These are phyloP conservation scores for Penicillium sp. DNA, from an alignment of 2,329 filamentous ascomycete species.

Conservation along the genomic window DNA sequence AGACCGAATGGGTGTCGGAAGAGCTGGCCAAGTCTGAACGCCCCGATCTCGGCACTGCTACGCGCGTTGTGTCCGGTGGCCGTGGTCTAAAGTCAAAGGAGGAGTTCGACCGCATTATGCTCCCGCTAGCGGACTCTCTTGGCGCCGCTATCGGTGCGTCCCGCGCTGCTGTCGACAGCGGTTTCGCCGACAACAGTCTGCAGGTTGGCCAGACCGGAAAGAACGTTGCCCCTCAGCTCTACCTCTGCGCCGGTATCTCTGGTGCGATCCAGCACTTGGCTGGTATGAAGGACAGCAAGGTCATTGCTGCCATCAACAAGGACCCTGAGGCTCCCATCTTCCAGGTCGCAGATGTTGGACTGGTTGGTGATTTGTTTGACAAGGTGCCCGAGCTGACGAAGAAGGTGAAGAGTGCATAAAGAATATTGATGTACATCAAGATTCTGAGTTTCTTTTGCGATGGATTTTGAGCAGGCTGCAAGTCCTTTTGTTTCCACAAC, in stretches of 20 bases:
- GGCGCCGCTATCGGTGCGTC: constrained; percentile 95
- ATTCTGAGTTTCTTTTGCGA: constrained; percentile 15
- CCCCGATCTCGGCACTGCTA: constrained; percentile 85
- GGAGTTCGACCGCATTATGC: constrained; percentile 89
- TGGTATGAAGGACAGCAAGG: constrained; percentile 99
- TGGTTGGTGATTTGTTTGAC: constrained; percentile 93
- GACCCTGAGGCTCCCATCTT: constrained; percentile 96
- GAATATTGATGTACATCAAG: neutral
- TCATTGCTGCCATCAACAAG: constrained; percentile 98
- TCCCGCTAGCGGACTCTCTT: constrained; percentile 83
- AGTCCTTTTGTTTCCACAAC: constrained; percentile 7
- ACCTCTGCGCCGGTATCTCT: constrained; percentile 91
- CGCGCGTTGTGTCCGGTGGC: constrained; percentile 85
- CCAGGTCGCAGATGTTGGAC: constrained; percentile 91
- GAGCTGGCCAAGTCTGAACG: constrained; percentile 89
- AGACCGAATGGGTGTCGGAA: constrained; percentile 88
- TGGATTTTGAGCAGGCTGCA: constrained; percentile 6
- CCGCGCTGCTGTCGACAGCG: constrained; percentile 89
- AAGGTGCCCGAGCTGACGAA: constrained; percentile 93
- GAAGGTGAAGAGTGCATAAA: constrained; percentile 55
- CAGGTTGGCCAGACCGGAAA: constrained; percentile 98
- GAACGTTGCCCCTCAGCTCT: constrained; percentile 93
- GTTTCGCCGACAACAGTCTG: constrained; percentile 95
- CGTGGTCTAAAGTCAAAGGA: constrained; percentile 96
- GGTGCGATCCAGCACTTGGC: constrained; percentile 97